phyloP scores from a whole-genome alignment of 2,329 filamentous ascomycete genomes.

The Colletotrichum tropicale region DNA sequence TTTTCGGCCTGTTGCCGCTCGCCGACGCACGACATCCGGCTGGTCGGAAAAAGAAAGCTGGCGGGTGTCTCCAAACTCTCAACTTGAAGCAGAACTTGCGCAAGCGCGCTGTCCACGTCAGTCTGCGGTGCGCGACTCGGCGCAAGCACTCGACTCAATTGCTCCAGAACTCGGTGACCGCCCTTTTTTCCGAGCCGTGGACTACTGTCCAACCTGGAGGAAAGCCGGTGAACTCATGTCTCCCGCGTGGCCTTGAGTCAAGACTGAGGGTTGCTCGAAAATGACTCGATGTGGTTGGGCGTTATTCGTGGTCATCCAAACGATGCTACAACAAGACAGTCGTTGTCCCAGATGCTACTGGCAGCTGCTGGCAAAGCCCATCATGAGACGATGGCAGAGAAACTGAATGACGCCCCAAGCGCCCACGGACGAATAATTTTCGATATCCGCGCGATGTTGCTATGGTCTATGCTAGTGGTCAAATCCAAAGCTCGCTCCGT shows the following conservation, averaged over 20 bases:
- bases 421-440: neutral
- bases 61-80: neutral
- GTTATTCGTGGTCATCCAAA: neutral
- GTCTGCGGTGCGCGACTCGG: neutral
- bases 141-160: neutral
- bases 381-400: neutral
- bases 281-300: neutral
- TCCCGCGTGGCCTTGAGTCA: neutral
- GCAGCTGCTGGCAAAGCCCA: neutral
- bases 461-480: neutral
- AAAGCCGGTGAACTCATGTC: neutral
- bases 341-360: neutral
- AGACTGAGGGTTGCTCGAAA: neutral
- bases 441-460: neutral
- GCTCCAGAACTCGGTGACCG: neutral
- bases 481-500: neutral
- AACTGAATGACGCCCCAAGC: neutral
- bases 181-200: neutral
- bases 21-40: neutral
- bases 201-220: neutral
- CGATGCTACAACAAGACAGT: neutral
- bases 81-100: neutral
- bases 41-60: neutral
- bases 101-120: neutral
- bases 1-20: neutral